Evolutionary conservation across 1,139 yeast genomes (phyloP).

Genomic region (Yamadazyma sp.): DNA sequence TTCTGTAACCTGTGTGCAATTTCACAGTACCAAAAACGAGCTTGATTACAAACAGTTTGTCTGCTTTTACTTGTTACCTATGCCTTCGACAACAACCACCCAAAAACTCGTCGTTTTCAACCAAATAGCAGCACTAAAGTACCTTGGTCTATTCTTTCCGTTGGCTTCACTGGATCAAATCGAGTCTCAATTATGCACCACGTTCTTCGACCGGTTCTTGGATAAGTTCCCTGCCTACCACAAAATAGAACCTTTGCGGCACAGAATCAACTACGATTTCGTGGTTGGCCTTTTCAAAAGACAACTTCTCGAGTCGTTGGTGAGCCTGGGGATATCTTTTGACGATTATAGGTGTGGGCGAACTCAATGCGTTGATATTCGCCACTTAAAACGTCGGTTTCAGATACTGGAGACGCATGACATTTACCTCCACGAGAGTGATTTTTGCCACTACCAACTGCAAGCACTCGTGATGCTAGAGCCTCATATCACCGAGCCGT

Average conservation of each 20-base stretch:
- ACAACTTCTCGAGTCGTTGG: conserved; percentile 12
- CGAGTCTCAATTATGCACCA: background rate
- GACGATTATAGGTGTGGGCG: conserved; percentile 13
- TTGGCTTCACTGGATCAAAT: conserved; percentile 2
- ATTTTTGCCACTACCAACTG: conserved; percentile 15
- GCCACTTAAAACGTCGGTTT: conserved; percentile 5
- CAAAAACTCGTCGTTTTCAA: background rate
- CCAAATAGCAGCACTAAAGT: background rate
- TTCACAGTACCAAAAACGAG: background rate
- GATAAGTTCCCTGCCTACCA: background rate
- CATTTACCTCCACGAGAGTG: conserved; percentile 15
- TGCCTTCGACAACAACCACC: background rate
- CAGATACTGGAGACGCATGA: conserved; percentile 6
- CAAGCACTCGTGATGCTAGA: conserved; percentile 6
- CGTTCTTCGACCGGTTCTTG: background rate
- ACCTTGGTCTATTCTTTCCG: conserved; percentile 1
- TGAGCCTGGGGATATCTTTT: conserved; percentile 3
- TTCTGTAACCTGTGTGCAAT: background rate
- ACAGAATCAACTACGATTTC: background rate
- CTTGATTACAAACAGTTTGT: background rate
- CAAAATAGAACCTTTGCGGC: background rate
- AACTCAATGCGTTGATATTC: background rate
- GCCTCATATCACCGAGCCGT: conserved; percentile 2
- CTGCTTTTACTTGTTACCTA: no score
- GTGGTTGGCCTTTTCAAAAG: conserved; percentile 9